Evolutionary conservation across 2,329 filamentous ascomycete species (phyloP).

Genomic region (Exophiala calicioides): DNA sequence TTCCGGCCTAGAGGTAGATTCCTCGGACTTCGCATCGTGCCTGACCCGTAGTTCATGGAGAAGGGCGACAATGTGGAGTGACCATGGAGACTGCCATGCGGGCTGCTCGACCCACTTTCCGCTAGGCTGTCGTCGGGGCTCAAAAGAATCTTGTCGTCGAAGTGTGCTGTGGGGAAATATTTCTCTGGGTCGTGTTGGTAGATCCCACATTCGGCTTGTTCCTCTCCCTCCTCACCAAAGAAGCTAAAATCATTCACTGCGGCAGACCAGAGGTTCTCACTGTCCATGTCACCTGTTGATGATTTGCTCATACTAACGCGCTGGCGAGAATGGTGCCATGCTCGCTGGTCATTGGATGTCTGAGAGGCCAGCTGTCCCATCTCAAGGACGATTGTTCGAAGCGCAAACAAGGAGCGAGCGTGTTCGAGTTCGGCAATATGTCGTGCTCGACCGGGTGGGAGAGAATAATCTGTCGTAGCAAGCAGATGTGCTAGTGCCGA

Average conservation of each 20-base stretch:
- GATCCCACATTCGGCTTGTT: constrained; percentile 50
- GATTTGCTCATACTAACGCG: constrained; percentile 54
- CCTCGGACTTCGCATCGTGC: constrained; percentile 24
- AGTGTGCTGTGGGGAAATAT: constrained; percentile 46
- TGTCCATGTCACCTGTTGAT: constrained; percentile 60
- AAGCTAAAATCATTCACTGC: constrained; percentile 63
- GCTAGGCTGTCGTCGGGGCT: constrained; percentile 36
- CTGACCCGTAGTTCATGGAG: constrained; percentile 17
- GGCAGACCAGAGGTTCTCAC: constrained; percentile 61
- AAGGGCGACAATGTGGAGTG: constrained; percentile 18
- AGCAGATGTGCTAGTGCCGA: constrained; percentile 53
- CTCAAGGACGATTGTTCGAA: constrained; percentile 59
- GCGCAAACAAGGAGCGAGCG: constrained; percentile 55
- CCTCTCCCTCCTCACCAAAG: constrained; percentile 53
- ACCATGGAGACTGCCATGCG: constrained; percentile 19
- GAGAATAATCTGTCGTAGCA: constrained; percentile 58
- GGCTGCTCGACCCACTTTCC: constrained; percentile 19
- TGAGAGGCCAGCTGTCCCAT: constrained; percentile 41
- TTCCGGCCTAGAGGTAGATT: constrained; percentile 30
- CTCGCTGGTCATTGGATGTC: constrained; percentile 9
- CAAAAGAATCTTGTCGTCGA: constrained; percentile 48
- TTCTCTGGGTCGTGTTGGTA: constrained; percentile 48
- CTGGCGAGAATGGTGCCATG: constrained; percentile 46
- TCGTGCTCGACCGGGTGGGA: constrained; percentile 59
- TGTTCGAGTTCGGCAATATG: constrained; percentile 51